A percentile compares a stretch with the other conserved stretches of the same genome.
These are phyloP conservation scores for Bryum argenteum DNA, from an alignment of 225 moss, liverwort and hornwort genomes.

Conservation along the genomic window DNA sequence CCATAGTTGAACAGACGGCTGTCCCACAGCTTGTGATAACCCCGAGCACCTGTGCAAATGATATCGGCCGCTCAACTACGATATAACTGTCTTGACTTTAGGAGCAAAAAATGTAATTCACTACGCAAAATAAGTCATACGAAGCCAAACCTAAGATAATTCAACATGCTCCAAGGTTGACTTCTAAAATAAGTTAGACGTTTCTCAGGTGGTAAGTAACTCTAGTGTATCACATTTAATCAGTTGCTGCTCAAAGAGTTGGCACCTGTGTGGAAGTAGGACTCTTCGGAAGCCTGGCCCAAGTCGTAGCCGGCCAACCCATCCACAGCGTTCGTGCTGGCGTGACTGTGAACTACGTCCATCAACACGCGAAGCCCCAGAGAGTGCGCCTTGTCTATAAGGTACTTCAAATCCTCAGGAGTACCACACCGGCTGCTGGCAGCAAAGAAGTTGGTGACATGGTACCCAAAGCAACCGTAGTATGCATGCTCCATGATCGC, in stretches of 20 bases:
- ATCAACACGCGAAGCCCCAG: conserved; percentile 85
- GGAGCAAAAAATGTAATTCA: neutral
- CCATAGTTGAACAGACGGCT: conserved; percentile 91
- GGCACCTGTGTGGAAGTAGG: conserved; percentile 64
- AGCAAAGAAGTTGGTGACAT: conserved; percentile 93
- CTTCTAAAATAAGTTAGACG: too few species aligned
- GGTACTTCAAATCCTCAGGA: conserved; percentile 91
- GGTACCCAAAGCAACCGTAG: conserved; percentile 94
- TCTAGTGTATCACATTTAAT: neutral
- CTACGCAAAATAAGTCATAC: neutral
- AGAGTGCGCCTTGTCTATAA: conserved; percentile 87
- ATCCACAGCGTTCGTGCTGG: conserved; percentile 83
- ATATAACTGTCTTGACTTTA: neutral
- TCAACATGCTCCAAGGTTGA: too few species aligned
- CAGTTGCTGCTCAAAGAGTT: neutral
- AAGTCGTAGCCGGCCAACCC: conserved; percentile 89
- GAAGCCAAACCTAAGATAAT: neutral
- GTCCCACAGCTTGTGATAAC: conserved; percentile 91
- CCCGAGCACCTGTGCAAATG: conserved; percentile 50
- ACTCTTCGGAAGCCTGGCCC: conserved; percentile 61
- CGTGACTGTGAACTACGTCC: conserved; percentile 94
- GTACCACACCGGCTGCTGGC: conserved; percentile 92
- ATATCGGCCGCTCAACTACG: neutral
- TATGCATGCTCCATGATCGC: conserved; percentile 94
- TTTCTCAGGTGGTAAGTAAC: too few species aligned